phyloP scores from a whole-genome alignment of 805 yeast genomes.

The Lipomyces yamanashiensis region DNA sequence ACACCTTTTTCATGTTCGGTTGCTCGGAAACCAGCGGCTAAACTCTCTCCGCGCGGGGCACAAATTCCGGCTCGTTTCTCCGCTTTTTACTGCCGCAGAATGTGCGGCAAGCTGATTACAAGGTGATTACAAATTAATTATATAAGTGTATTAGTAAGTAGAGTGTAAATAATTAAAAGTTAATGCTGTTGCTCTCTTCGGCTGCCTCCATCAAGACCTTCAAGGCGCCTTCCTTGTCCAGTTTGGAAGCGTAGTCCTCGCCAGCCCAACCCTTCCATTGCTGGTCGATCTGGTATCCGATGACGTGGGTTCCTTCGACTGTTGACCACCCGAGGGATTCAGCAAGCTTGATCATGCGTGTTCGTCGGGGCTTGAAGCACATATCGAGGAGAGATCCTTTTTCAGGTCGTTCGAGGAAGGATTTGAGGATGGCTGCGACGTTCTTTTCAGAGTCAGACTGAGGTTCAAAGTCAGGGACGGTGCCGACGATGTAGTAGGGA shows the following conservation, averaged over 20 bases:
- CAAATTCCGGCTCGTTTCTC: no score
- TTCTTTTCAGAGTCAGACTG: not conserved
- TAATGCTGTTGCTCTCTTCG: not conserved
- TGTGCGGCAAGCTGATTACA: not conserved
- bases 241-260: not conserved
- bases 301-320: not conserved
- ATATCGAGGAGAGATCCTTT: slow-evolving; percentile 7
- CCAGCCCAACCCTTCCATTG: slow-evolving; percentile 11
- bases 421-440: not conserved
- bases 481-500: slow-evolving; percentile 4
- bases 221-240: not conserved
- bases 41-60: no score
- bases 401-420: slow-evolving; percentile 2
- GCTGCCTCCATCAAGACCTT: not conserved
- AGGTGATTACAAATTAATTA: not conserved
- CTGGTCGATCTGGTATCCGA: not conserved
- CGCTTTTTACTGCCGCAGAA: no score
- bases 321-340: not conserved
- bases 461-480: slow-evolving; percentile 5
- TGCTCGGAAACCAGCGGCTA: no score
- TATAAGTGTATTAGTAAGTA: no score
- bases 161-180: no score
- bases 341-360: not conserved
- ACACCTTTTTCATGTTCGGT: no score
- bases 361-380: slow-evolving; percentile 10